These are phyloP conservation scores for Psilocybe cubensis DNA, from an alignment of 768 basidiomycete species.

Conservation along the genomic window DNA sequence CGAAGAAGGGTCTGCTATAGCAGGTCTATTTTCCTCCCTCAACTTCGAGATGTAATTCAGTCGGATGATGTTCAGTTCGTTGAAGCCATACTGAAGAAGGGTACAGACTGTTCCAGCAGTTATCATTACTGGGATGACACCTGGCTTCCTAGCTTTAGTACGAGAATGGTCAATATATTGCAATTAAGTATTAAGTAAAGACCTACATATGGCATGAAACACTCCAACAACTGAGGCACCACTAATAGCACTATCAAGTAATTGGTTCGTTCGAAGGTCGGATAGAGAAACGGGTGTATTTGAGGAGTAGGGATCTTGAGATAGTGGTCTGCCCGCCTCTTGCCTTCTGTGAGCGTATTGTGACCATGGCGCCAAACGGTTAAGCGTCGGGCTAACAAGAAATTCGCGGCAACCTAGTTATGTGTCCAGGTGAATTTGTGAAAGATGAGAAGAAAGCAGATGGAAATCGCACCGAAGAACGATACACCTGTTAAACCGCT, in stretches of 20 bases:
- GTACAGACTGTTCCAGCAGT: conserved; percentile 64
- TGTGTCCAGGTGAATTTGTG: background rate
- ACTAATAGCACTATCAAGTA: conserved; percentile 75
- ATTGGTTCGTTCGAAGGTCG: conserved; percentile 58
- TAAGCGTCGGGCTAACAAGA: conserved; percentile 65
- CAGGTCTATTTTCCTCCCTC: conserved; percentile 20
- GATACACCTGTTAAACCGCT: conserved; percentile 70
- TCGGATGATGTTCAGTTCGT: conserved; percentile 66
- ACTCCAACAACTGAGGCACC: conserved; percentile 71
- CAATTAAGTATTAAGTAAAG: background rate
- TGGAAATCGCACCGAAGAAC: conserved; percentile 87
- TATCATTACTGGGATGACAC: conserved; percentile 59
- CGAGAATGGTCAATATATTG: conserved; percentile 1
- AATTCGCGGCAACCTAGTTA: conserved; percentile 74
- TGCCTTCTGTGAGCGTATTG: conserved; percentile 50
- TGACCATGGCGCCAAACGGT: conserved; percentile 43
- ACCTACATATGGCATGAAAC: conserved; percentile 46
- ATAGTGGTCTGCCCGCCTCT: conserved; percentile 23
- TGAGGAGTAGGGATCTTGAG: background rate
- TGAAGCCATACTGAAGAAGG: conserved; percentile 68
- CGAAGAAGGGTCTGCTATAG: conserved; percentile 6
- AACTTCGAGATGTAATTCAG: conserved; percentile 56
- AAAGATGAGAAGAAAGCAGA: too few species aligned
- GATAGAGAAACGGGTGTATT: conserved; percentile 28
- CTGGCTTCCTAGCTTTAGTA: conserved; percentile 61